phyloP scores from a whole-genome alignment of 2,329 filamentous ascomycete genomes.

The Verticillium dahliae region DNA sequence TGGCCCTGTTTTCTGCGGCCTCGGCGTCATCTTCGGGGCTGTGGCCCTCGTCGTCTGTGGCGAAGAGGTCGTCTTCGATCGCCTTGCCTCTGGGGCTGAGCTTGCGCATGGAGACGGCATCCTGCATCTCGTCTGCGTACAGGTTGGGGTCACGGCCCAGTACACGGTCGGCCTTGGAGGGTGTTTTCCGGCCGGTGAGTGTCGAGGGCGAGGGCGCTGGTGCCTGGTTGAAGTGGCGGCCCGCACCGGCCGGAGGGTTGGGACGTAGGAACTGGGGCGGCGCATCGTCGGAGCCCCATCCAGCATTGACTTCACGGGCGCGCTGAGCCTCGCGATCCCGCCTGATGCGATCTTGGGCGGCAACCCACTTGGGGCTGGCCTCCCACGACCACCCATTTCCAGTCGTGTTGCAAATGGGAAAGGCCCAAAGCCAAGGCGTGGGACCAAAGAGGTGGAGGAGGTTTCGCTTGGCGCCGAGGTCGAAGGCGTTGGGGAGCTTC shows the following conservation, averaged over 20 bases:
- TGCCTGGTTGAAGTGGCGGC: slow-evolving; percentile 17
- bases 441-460: slow-evolving; percentile 76
- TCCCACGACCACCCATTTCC: slow-evolving; percentile 97
- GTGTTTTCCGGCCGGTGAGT: slow-evolving; percentile 25
- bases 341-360: slow-evolving; percentile 59
- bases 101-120: slow-evolving; percentile 36
- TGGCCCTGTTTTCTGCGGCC: slow-evolving; percentile 32
- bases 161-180: slow-evolving; percentile 52
- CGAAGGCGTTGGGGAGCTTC: slow-evolving; percentile 87
- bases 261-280: slow-evolving; percentile 10
- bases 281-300: slow-evolving; percentile 50
- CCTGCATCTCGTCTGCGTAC: slow-evolving; percentile 41
- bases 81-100: slow-evolving; percentile 39
- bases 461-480: slow-evolving; percentile 79
- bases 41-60: slow-evolving; percentile 30
- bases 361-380: slow-evolving; percentile 70
- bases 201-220: neutral
- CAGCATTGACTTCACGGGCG: slow-evolving; percentile 57
- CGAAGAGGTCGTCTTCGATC: slow-evolving; percentile 33
- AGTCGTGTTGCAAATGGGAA: slow-evolving; percentile 78
- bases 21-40: slow-evolving; percentile 29
- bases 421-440: slow-evolving; percentile 62
- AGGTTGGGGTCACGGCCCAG: slow-evolving; percentile 50
- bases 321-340: slow-evolving; percentile 53
- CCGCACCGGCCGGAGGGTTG: slow-evolving; percentile 15